phyloP scores from a whole-genome alignment of 2,329 filamentous ascomycete species.

The Ophiostoma piceae region DNA sequence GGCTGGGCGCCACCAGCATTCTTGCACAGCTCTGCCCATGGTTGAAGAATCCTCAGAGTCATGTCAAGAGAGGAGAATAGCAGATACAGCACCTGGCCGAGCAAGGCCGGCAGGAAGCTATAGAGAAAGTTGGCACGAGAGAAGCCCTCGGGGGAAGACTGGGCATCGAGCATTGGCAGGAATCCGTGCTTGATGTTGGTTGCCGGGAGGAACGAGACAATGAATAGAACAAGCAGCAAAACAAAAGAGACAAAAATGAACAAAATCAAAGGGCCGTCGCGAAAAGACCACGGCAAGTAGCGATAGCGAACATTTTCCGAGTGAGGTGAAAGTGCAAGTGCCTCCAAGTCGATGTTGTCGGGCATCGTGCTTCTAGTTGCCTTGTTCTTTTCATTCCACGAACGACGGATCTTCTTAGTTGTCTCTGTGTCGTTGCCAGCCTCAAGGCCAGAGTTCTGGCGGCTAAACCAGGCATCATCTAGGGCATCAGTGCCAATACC shows the following conservation, averaged over 20 bases:
- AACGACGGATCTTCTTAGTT: not conserved
- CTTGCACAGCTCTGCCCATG: constrained; percentile 58
- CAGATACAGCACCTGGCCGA: constrained; percentile 64
- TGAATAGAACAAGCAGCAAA: constrained; percentile 64
- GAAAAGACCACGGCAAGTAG: constrained; percentile 73
- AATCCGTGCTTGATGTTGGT: constrained; percentile 66
- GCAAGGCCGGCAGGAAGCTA: constrained; percentile 63
- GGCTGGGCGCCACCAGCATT: constrained; percentile 55
- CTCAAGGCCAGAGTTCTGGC: constrained; percentile 19
- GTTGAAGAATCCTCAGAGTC: constrained; percentile 59
- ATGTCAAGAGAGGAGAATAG: constrained; percentile 63
- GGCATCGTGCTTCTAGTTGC: not conserved
- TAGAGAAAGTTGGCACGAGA: constrained; percentile 86
- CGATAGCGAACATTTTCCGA: constrained; percentile 53
- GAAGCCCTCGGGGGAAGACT: constrained; percentile 60
- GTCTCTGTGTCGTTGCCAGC: not conserved
- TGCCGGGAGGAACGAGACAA: constrained; percentile 70
- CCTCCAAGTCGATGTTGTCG: constrained; percentile 32
- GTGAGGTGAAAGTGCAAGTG: constrained; percentile 41
- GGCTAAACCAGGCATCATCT: constrained; percentile 23
- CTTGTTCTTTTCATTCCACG: constrained; percentile 19
- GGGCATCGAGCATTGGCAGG: constrained; percentile 58
- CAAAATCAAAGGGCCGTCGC: constrained; percentile 58
- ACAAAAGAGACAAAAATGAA: constrained; percentile 57
- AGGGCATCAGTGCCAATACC: constrained; percentile 52